phyloP scores from a whole-genome alignment of 1,284 basidiomycete species.

The Gomphus bonarii region DNA sequence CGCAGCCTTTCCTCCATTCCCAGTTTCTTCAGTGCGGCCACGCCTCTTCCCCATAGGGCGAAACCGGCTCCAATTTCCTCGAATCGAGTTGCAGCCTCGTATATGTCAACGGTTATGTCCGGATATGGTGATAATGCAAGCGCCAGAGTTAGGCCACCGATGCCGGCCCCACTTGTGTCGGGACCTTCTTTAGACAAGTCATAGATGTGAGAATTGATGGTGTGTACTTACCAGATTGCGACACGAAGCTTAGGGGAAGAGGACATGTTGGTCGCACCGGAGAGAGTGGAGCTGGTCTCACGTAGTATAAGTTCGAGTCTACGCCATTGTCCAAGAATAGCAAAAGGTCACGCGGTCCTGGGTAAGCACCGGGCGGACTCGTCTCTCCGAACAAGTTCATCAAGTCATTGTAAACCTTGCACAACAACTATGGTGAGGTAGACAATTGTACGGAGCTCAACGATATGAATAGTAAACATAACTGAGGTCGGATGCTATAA shows the following conservation, averaged over 20 bases:
- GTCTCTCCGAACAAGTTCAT: too few species aligned
- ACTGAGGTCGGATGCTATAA: too few species aligned
- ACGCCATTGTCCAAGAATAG: too few species aligned
- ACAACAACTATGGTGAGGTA: too few species aligned
- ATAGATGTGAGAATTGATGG: neutral
- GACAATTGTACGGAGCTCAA: too few species aligned
- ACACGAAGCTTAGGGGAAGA: neutral
- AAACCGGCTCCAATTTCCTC: slow-evolving; percentile 34
- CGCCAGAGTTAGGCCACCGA: slow-evolving; percentile 30
- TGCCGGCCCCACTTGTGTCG: slow-evolving; percentile 25
- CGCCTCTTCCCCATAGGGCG: slow-evolving; percentile 32
- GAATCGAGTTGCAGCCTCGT: slow-evolving; percentile 28
- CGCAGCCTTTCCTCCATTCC: slow-evolving; percentile 30
- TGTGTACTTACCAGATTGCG: neutral
- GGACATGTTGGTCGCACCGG: too few species aligned
- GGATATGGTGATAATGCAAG: slow-evolving; percentile 23
- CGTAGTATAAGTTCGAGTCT: too few species aligned
- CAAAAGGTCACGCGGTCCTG: too few species aligned
- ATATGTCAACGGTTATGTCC: slow-evolving; percentile 28
- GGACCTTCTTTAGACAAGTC: neutral
- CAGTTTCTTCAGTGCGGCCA: slow-evolving; percentile 28
- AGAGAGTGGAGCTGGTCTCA: too few species aligned
- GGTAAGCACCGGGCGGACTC: too few species aligned
- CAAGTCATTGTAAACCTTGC: too few species aligned
- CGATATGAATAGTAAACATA: too few species aligned